Conservation (phyloP, 257 asterid genomes). For the Parsonsia alboflavescens region DNA sequence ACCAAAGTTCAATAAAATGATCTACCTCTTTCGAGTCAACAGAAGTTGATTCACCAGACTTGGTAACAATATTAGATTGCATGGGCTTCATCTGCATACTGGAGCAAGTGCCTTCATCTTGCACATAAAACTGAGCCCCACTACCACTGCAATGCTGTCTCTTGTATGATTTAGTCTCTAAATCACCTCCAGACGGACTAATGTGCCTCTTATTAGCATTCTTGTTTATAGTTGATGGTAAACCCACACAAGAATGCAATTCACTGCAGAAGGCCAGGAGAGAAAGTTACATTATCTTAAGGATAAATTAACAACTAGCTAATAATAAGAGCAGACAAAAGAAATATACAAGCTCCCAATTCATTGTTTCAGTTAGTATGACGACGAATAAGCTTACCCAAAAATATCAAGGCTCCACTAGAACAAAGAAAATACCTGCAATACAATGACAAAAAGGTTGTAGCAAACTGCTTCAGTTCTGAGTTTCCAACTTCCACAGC, state of each 20-base stretch:
- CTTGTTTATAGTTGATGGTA: slow-evolving; percentile 32
- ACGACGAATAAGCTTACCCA: background rate
- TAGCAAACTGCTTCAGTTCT: slow-evolving; percentile 54
- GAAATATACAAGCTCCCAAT: background rate
- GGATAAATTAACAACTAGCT: slow-evolving; percentile 13
- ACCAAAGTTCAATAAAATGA: slow-evolving; percentile 5
- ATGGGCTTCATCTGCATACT: slow-evolving; percentile 17
- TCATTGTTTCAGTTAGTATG: background rate
- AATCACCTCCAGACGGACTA: slow-evolving; percentile 35
- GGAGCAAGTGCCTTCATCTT: slow-evolving; percentile 30
- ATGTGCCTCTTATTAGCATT: slow-evolving; percentile 30
- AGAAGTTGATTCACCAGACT: slow-evolving; percentile 22
- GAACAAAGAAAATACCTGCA: slow-evolving; percentile 53
- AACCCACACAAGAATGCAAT: slow-evolving; percentile 32
- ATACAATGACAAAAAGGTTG: slow-evolving; percentile 60
- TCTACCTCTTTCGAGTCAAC: slow-evolving; percentile 44
- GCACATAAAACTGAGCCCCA: slow-evolving; percentile 28
- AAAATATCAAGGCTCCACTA: background rate
- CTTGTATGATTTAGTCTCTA: slow-evolving; percentile 39
- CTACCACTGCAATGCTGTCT: slow-evolving; percentile 32
- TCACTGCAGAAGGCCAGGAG: slow-evolving; percentile 36
- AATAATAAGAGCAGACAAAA: slow-evolving; percentile 3
- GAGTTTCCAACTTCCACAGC: slow-evolving; percentile 29
- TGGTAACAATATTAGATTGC: slow-evolving; percentile 17
- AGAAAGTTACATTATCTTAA: slow-evolving; percentile 22